Base-by-base conservation (phyloP, 2,329 filamentous ascomycete species). In the Bimuria novae-zelandiae region DNA sequence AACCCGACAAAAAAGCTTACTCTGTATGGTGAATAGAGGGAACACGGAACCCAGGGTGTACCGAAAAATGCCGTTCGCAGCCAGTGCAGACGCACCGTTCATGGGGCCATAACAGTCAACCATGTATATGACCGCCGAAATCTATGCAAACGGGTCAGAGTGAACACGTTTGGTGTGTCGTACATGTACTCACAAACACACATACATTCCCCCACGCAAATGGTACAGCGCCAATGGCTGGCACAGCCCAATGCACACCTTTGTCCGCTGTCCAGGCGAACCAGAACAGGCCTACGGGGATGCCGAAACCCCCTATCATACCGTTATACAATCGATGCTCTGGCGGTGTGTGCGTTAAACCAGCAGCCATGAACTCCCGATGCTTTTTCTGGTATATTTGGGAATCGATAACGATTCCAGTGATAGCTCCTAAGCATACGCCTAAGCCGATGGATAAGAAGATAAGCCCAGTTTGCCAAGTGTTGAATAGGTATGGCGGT, bases 201-300 rank as follows among this genome's bases (percentile, higher is more conserved):
- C 79, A 82, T 0, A 86, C 68, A 59, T 85, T 86, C 1, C 84
- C 84, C 77, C 81, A 84, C 0, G 81, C 81, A 61, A 87, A 86
- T 0, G 80, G 75, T 2, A 84, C 72, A 7, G 83, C 80, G 3
- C 82, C 79, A 0, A 80, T 67, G 0, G 79, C 76, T 0, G 82
- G 78, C 19, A 77, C 77, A 0, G 76, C 79, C 81, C 82, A 85
- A 3, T 77, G 76, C 1, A 80, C 64, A 6, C 72, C 73, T 0
- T 58, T 52, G 4, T 75, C 68, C 0, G 81, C 79, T 1, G 80
- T 79, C 84, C 84, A 87, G 0, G 78, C 82, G 57, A 84, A 84
- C 82, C 84, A 84, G 61, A 86, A 85, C 8, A 87, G 64, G 0
- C 79, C 79, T 0, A 82, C 46, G 0, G 82, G 81, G 6, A 85